A percentile compares a stretch with the other conserved stretches of the same genome.
These are phyloP conservation scores for Selaginella moellendorffii DNA, from an alignment of 75 land plant genomes.

Conservation along the genomic window DNA sequence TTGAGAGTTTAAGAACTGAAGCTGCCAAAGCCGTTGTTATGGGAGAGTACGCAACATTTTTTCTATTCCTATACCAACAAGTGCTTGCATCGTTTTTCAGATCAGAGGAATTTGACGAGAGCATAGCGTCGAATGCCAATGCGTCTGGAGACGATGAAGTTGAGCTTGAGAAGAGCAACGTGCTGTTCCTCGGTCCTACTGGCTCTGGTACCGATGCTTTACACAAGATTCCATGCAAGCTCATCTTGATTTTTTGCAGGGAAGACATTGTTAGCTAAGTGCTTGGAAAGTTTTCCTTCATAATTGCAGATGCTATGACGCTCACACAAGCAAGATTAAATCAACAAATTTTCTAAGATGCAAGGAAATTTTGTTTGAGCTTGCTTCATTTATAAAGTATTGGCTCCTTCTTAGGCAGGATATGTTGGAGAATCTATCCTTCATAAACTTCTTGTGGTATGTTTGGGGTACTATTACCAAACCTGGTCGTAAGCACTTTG, in stretches of 20 bases:
- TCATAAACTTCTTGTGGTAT: slow-evolving; percentile 64
- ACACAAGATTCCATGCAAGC: too few species aligned
- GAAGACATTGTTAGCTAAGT: slow-evolving; percentile 61
- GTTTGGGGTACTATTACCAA: slow-evolving; percentile 3
- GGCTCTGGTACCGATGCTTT: slow-evolving; percentile 95
- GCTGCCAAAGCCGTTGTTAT: neutral
- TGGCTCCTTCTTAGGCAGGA: slow-evolving; percentile 66
- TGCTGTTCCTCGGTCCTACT: slow-evolving; percentile 75
- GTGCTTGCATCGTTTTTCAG: neutral
- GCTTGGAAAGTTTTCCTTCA: slow-evolving; percentile 68
- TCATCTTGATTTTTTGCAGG: slow-evolving; percentile 34
- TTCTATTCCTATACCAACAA: neutral
- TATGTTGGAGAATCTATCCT: slow-evolving; percentile 91
- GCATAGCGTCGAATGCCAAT: slow-evolving; percentile 14
- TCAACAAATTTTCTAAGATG: neutral
- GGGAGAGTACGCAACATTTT: neutral
- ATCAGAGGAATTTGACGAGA: slow-evolving; percentile 10
- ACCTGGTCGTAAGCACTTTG: neutral
- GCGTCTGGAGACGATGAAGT: slow-evolving; percentile 49
- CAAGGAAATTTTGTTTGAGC: slow-evolving; percentile 1
- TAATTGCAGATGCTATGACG: slow-evolving; percentile 70
- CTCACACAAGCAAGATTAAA: slow-evolving; percentile 43
- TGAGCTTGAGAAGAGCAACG: slow-evolving; percentile 88
- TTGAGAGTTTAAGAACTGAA: slow-evolving; percentile 37
- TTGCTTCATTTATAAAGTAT: too few species aligned